phyloP scores from a whole-genome alignment of 2,329 filamentous ascomycete species.

The Delphinella strobiligena region DNA sequence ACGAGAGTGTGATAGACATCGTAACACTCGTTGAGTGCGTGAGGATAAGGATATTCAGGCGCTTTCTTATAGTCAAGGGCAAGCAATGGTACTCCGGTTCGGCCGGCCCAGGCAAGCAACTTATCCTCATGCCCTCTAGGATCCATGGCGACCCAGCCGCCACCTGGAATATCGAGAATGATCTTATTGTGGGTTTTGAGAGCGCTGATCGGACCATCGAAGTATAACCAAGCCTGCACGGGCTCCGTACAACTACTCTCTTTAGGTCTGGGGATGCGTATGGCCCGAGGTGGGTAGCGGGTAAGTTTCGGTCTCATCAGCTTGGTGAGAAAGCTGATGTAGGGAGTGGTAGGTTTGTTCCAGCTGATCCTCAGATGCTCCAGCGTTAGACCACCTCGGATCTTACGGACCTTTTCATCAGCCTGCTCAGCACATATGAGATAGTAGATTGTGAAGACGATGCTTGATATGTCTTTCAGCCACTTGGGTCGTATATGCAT shows the following conservation, averaged over 20 bases:
- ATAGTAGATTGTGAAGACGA: conserved; percentile 83
- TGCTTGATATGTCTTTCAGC: conserved; percentile 68
- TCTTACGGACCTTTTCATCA: conserved; percentile 90
- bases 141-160: conserved; percentile 93
- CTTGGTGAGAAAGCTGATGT: conserved; percentile 59
- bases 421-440: conserved; percentile 85
- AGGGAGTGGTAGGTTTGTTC: conserved; percentile 89
- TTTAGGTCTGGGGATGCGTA: conserved; percentile 70
- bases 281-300: conserved; percentile 61
- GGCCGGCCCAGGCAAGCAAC: conserved; percentile 81
- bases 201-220: conserved; percentile 72
- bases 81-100: conserved; percentile 74
- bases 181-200: conserved; percentile 65
- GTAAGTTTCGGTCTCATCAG: conserved; percentile 61
- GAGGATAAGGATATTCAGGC: conserved; percentile 73
- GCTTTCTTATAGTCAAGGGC: conserved; percentile 87
- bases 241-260: conserved; percentile 75
- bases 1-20: conserved; percentile 71
- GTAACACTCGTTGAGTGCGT: conserved; percentile 77
- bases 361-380: conserved; percentile 87
- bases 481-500: conserved; percentile 80
- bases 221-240: conserved; percentile 83
- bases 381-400: conserved; percentile 73
- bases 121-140: conserved; percentile 93
- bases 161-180: conserved; percentile 81